Base-by-base conservation (phyloP, 1,284 basidiomycete genomes). In the Moesziomyces globuligerus region DNA sequence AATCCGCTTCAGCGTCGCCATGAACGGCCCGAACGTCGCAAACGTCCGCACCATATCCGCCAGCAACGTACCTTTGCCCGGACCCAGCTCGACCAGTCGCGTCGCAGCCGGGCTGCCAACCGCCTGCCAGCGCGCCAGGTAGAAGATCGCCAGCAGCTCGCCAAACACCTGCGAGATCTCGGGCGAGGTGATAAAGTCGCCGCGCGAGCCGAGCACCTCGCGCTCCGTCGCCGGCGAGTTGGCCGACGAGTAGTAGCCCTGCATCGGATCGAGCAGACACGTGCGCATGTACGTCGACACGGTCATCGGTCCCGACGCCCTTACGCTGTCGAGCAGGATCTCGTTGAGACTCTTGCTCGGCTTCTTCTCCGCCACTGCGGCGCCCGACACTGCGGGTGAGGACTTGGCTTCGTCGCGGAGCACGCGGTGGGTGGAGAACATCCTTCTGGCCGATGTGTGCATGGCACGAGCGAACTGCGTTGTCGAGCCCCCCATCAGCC, bases 141-240 rank as follows among this genome's bases (percentile, higher is more conserved):
- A 86, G 92, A 93, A 98, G 49, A 80, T 68, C 20, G 77, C 72
- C 4, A 75, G 53, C 9, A 78, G 58, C 88, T 99, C 95, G 66
- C 96, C 96, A 83, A 98, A 98, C 0, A 93, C 88, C 82, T 98
- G 94, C 74, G 89, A 92, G 52, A 99, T 97, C 81, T 99, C 96
- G 2, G 96, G 96, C 68, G 91, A 93, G 1, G 96, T 99, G 37
- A 93, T 90, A 78, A 98, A 99, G 84, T 99, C 96, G 3, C 96
- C 96, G 32, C 87, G 86, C 0, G 88, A 76, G 10, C 96, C 96
- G 76, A 98, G 92, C 3, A 98, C 90, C 37, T 89, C 86, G 23
- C 73, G 50, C 1, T 50, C 57, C 7, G 55, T 50, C 29, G 52
- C 13, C 28, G 36, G 56, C 1, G 58, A 47, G 48, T 72, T 76